These are phyloP conservation scores for Claviceps arundinis DNA, from an alignment of 2,329 filamentous ascomycete species.

Conservation along the genomic window DNA sequence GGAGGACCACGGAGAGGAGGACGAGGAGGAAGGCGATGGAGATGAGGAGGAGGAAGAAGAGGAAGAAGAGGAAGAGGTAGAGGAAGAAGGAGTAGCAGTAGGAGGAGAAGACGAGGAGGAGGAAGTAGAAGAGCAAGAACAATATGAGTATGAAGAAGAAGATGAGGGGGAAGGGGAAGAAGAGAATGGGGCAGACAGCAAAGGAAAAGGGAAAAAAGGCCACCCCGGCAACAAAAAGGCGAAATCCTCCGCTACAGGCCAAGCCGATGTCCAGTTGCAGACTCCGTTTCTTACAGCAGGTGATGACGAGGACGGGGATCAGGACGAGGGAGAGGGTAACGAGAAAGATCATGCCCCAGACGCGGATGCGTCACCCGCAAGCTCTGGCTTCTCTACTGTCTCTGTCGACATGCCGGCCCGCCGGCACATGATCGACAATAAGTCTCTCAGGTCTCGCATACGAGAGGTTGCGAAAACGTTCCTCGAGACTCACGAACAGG, in stretches of 20 bases:
- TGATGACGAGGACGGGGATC: conserved; percentile 23
- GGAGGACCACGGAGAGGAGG: conserved; percentile 13
- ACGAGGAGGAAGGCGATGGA: conserved; percentile 5
- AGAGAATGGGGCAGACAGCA: background rate
- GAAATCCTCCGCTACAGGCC: conserved; percentile 12
- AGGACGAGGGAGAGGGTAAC: conserved; percentile 40
- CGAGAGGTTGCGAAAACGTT: conserved; percentile 69
- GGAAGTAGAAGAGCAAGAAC: conserved; percentile 11
- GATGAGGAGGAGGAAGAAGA: background rate
- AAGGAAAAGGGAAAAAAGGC: background rate
- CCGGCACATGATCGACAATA: conserved; percentile 32
- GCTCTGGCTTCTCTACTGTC: conserved; percentile 54
- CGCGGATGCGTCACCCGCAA: conserved; percentile 46
- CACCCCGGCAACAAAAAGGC: conserved; percentile 8
- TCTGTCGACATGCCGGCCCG: conserved; percentile 44
- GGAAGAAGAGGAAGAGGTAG: conserved; percentile 9
- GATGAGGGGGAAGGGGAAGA: conserved; percentile 5
- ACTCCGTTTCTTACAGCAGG: background rate
- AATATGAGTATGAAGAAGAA: conserved; percentile 12
- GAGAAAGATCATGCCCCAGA: conserved; percentile 38
- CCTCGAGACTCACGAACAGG: conserved; percentile 67
- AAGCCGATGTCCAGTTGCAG: background rate
- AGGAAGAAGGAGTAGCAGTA: conserved; percentile 1
- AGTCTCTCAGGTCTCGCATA: conserved; percentile 53
- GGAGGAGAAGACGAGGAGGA: conserved; percentile 12